Evolutionary conservation across 352 stramenopile species (phyloP).

Genomic region (Phytophthora sansomeana): DNA sequence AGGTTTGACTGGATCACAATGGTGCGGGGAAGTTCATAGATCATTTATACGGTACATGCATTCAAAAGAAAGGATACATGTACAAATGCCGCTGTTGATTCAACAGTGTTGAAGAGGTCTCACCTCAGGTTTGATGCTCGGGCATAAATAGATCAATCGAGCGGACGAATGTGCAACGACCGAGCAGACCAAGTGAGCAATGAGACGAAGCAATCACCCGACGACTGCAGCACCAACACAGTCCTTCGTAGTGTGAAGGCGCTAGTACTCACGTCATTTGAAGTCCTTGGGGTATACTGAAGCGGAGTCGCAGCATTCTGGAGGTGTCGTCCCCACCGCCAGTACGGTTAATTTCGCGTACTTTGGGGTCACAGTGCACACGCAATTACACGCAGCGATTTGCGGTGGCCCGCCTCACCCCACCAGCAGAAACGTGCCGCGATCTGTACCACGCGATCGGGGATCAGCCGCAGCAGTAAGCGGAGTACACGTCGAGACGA

Average conservation of each 20-base stretch:
- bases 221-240: not conserved
- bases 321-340: constrained; percentile 2
- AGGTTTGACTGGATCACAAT: no score
- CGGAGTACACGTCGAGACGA: not conserved
- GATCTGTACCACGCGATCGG: constrained; percentile 24
- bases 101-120: no score
- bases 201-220: constrained; percentile 18
- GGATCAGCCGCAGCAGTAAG: constrained; percentile 9
- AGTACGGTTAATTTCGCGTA: not conserved
- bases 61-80: no score
- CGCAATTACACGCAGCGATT: constrained; percentile 3
- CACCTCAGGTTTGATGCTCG: no score
- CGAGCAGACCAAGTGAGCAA: no score
- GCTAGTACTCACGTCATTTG: not conserved
- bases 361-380: not conserved
- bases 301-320: not conserved
- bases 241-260: not conserved
- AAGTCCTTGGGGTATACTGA: not conserved
- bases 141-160: no score
- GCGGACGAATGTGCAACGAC: no score
- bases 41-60: no score
- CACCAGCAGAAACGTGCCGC: constrained; percentile 19
- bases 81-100: no score
- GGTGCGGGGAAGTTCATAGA: no score
- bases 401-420: constrained; percentile 17